Base-by-base conservation (phyloP, 495 filamentous ascomycete genomes). In the Penicillium ucsense region DNA sequence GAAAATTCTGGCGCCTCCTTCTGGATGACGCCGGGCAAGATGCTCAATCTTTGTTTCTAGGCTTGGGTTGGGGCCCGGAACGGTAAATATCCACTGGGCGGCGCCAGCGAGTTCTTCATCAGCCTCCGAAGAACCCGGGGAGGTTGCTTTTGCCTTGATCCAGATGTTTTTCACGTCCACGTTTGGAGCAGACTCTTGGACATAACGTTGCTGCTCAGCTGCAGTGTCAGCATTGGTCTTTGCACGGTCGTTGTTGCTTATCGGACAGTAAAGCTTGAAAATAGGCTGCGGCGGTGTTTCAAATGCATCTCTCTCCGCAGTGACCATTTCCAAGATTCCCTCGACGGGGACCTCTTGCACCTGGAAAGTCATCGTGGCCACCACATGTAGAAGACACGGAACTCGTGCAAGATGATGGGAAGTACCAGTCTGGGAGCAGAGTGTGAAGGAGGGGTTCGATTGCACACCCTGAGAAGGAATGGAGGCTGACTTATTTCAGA, bases 281-380 rank as follows among this genome's bases (percentile, higher is more conserved):
- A 49, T 44, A 20, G 40, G 40, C 27, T 49, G 47, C 4, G 39
- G 41, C 3, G 47, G 47, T n/a, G 41, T 49, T 32, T 49, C 47
- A 12, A 49, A 49, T 2, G 47, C 40, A 37, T 49, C 10, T 35
- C 47, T 28, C 27, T 49, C 47, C 12, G 47, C 47, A 8, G 47
- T 36, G 3, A 44, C 38, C 20, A 49, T 43, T 1, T 43, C 31
- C n/a, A 31, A 41, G 41, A 38, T 30, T 11, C 34, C 41, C 34
- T 43, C 41, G 8, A 43, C n/a, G n/a, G 41, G 2, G 2, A 43
- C 41, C 4, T 34, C n/a, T 12, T 43, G 12, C 10, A 43, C 2
- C 0, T 32, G 12, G 11, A 43, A 43, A 27, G 30, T 8, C 41
- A 43, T 43, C n/a, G 20, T 20, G 20, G 20, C 20, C 20, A 20